Evolutionary conservation across 805 yeast species (phyloP).

Genomic region (Candida khao-thaluensis): DNA sequence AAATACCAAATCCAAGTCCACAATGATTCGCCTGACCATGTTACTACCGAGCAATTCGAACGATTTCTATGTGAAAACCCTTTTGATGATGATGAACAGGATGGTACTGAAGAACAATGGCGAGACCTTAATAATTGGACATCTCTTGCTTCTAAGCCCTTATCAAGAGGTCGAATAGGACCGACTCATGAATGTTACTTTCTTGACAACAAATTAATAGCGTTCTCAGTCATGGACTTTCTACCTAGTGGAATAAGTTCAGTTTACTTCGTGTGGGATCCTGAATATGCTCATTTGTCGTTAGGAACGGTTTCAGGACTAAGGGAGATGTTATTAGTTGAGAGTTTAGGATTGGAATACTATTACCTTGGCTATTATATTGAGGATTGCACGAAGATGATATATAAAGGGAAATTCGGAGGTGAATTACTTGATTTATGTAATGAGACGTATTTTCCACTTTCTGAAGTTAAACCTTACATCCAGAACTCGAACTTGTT

Average conservation of each 20-base stretch:
- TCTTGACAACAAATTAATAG: slow-evolving; percentile 59
- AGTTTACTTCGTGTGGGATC: slow-evolving; percentile 87
- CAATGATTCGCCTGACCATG: slow-evolving; percentile 51
- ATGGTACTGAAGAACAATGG: slow-evolving; percentile 37
- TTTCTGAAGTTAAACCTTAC: slow-evolving; percentile 27
- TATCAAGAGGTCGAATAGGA: slow-evolving; percentile 37
- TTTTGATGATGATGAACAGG: slow-evolving; percentile 35
- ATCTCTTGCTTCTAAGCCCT: neutral
- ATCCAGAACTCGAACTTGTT: slow-evolving; percentile 33
- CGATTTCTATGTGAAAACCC: slow-evolving; percentile 72
- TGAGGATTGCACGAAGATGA: slow-evolving; percentile 79
- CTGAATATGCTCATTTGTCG: slow-evolving; percentile 65
- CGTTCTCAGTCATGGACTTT: slow-evolving; percentile 74
- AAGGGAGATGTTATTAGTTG: slow-evolving; percentile 60
- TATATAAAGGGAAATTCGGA: slow-evolving; percentile 74
- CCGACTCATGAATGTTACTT: slow-evolving; percentile 82
- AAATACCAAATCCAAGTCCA: slow-evolving; percentile 75
- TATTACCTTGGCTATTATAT: slow-evolving; percentile 83
- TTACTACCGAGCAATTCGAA: slow-evolving; percentile 49
- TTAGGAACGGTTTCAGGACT: slow-evolving; percentile 78
- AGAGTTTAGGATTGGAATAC: slow-evolving; percentile 45
- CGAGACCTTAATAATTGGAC: slow-evolving; percentile 40
- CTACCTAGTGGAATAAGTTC: slow-evolving; percentile 77
- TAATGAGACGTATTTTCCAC: slow-evolving; percentile 43
- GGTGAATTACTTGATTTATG: slow-evolving; percentile 66